A percentile compares a stretch with the other conserved stretches of the same genome.
phyloP scores from a whole-genome alignment of 169 alveolate genomes.

The Cryptosporidium meleagridis region DNA sequence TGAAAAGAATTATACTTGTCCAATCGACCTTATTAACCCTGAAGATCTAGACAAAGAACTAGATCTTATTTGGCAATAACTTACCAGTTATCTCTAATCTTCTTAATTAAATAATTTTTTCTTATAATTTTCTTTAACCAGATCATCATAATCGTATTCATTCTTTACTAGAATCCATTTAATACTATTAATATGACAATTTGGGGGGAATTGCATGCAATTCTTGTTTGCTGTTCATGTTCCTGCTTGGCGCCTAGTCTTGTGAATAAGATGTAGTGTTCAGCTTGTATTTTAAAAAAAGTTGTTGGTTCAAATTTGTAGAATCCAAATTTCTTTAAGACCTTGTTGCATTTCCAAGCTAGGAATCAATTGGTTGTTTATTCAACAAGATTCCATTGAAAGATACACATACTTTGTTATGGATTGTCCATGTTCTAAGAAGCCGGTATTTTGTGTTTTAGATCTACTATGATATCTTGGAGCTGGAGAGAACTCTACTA shows the following conservation, averaged over 20 bases:
- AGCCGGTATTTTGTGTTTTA: constrained; percentile 9
- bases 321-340: background rate
- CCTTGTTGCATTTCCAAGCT: background rate
- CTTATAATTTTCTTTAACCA: background rate
- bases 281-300: background rate
- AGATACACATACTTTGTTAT: background rate
- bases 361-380: background rate
- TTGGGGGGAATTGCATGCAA: background rate
- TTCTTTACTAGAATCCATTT: no score
- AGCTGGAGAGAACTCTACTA: constrained; percentile 64
- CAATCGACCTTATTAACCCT: constrained; percentile 51
- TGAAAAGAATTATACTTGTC: constrained; percentile 24
- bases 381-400: background rate
- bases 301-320: background rate
- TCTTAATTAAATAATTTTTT: no score
- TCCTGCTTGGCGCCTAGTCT: background rate
- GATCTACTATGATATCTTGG: constrained; percentile 62
- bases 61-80: constrained; percentile 30
- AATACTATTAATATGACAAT: background rate
- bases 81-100: background rate
- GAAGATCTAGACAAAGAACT: constrained; percentile 72
- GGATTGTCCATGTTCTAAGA: background rate
- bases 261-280: background rate
- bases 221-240: background rate
- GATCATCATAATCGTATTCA: background rate